phyloP scores from a whole-genome alignment of 2,329 filamentous ascomycete species.

The Aspergillus nomiae region DNA sequence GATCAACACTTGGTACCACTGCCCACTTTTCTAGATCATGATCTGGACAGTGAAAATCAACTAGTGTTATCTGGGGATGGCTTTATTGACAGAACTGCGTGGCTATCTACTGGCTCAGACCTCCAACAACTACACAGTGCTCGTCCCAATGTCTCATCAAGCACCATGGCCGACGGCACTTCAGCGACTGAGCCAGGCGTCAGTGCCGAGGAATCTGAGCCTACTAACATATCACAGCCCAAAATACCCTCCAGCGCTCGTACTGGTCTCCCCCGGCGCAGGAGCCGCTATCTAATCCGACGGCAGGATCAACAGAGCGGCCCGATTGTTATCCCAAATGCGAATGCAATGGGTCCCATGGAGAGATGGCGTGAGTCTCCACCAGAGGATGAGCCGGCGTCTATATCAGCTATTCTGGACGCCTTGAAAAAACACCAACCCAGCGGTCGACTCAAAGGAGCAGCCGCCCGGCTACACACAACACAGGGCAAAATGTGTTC shows the following conservation, averaged over 20 bases:
- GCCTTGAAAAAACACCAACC: neutral
- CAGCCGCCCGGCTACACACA: neutral
- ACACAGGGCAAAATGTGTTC: neutral
- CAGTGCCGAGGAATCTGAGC: neutral
- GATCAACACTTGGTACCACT: neutral
- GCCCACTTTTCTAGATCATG: neutral
- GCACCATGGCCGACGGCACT: neutral
- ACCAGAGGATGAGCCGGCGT: conserved; percentile 4
- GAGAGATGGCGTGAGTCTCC: conserved; percentile 4
- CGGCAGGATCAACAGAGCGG: neutral
- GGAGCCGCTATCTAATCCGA: neutral
- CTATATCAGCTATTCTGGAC: neutral
- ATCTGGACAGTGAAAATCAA: neutral
- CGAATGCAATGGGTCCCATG: neutral
- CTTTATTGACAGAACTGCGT: neutral
- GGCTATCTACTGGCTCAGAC: neutral
- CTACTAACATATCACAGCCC: neutral
- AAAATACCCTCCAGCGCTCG: neutral
- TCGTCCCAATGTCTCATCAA: neutral
- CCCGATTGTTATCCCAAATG: neutral
- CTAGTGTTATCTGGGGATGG: neutral
- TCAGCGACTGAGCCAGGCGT: neutral
- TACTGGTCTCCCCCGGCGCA: neutral
- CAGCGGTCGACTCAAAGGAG: neutral
- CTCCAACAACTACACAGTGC: neutral